A percentile compares a stretch with the other conserved stretches of the same genome.
Conservation (phyloP, 495 filamentous ascomycete genomes). For the Parmelia sp. region DNA sequence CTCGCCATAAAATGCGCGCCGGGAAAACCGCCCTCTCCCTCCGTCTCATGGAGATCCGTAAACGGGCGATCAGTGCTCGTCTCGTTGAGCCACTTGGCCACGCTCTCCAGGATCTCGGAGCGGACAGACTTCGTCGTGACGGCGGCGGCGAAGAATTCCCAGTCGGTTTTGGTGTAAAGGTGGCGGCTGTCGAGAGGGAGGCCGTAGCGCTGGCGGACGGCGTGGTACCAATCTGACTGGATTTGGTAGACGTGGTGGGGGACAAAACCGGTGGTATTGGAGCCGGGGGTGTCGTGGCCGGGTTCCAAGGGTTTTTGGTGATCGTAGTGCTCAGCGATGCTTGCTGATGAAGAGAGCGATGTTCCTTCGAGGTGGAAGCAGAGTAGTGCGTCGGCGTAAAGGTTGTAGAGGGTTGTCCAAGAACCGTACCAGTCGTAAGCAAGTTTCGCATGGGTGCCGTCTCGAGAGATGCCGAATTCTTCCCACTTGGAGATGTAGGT, state of each 20-base stretch:
- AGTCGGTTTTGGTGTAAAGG: conserved; percentile 84
- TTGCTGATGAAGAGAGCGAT: conserved; percentile 12
- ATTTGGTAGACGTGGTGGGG: conserved; percentile 71
- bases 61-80: conserved; percentile 71
- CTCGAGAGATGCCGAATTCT: conserved; percentile 70
- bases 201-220: conserved; percentile 74
- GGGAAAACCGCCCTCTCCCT: conserved; percentile 60
- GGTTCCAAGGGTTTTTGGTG: conserved; percentile 42
- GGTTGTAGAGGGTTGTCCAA: conserved; percentile 92
- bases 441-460: conserved; percentile 78
- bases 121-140: conserved; percentile 61
- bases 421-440: conserved; percentile 93
- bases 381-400: conserved; percentile 75
- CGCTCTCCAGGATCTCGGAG: conserved; percentile 64
- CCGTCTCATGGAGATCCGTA: conserved; percentile 79
- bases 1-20: conserved; percentile 70
- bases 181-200: conserved; percentile 84
- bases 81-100: conserved; percentile 82
- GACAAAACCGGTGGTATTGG: conserved; percentile 45
- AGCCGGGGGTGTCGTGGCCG: conserved; percentile 6
- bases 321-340: conserved; percentile 4
- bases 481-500: conserved; percentile 81
- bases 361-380: conserved; percentile 65
- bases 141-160: conserved; percentile 86
- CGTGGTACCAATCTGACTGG: conserved; percentile 81